Evolutionary conservation across 176 grass and related monocot species (phyloP).

Genomic region (Zoysia japonica): DNA sequence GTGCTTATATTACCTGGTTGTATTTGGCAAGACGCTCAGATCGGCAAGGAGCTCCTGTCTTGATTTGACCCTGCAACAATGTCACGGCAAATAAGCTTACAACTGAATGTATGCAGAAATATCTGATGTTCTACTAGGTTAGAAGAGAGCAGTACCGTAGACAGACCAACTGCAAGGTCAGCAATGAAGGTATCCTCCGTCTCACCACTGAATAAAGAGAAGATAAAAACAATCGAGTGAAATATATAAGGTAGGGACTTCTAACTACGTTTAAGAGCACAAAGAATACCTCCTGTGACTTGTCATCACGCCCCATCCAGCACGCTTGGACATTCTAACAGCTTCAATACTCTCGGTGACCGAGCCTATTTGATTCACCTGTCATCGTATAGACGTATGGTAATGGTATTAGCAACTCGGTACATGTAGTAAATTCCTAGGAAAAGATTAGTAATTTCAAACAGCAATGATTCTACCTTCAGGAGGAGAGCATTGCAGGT

Average conservation of each 20-base stretch:
- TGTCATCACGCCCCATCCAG: conserved; percentile 90
- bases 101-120: neutral
- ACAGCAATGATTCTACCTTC: conserved; percentile 55
- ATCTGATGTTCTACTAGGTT: neutral
- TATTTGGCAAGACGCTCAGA: conserved; percentile 98
- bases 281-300: conserved; percentile 76
- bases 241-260: neutral
- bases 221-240: neutral
- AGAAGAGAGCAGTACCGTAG: conserved; percentile 56
- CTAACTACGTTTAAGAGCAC: neutral
- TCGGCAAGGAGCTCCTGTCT: conserved; percentile 93
- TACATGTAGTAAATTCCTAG: neutral
- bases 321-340: conserved; percentile 85
- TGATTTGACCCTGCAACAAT: conserved; percentile 83
- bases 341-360: conserved; percentile 98
- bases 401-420: neutral
- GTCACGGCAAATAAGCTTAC: conserved; percentile 2
- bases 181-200: conserved; percentile 99
- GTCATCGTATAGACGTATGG: neutral
- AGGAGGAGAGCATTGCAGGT: conserved; percentile 94
- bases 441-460: neutral
- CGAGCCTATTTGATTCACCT: conserved; percentile 96
- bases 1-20: conserved; percentile 65
- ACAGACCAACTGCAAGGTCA: conserved; percentile 78
- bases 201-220: conserved; percentile 67